A percentile compares a stretch with the other conserved stretches of the same genome.
These are phyloP conservation scores for Trypanosoma platydactyli DNA, from an alignment of 208 protist genomes.

Conservation along the genomic window DNA sequence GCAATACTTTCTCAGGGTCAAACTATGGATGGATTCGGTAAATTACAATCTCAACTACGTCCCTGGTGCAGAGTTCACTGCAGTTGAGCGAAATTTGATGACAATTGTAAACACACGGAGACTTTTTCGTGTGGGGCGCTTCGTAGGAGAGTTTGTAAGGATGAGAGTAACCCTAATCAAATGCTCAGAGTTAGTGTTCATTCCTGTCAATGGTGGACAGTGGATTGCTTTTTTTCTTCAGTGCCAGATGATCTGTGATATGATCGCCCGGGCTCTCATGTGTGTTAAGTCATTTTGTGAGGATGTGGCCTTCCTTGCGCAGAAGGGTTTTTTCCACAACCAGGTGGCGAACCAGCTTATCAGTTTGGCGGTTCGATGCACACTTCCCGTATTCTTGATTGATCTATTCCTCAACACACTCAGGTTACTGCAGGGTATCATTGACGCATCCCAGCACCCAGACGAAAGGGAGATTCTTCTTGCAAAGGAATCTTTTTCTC, in stretches of 20 bases:
- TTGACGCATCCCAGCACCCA: conserved; percentile 61
- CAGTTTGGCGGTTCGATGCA: conserved; percentile 66
- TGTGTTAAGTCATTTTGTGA: conserved; percentile 88
- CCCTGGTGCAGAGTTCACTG: conserved; percentile 73
- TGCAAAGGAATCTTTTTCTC: conserved; percentile 82
- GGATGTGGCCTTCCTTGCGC: conserved; percentile 83
- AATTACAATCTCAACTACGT: conserved; percentile 78
- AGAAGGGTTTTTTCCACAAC: conserved; percentile 90
- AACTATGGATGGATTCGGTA: conserved; percentile 78
- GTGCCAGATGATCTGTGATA: conserved; percentile 90
- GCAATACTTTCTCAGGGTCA: conserved; percentile 85
- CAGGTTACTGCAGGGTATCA: conserved; percentile 78
- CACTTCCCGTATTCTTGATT: conserved; percentile 79
- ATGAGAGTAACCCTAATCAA: conserved; percentile 89
- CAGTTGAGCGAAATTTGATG: conserved; percentile 85
- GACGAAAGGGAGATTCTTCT: conserved; percentile 53
- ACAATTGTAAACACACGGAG: conserved; percentile 88
- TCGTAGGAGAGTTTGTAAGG: conserved; percentile 89
- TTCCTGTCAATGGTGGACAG: conserved; percentile 72
- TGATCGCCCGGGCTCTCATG: conserved; percentile 75
- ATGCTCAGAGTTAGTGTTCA: conserved; percentile 85
- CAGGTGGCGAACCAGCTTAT: conserved; percentile 82
- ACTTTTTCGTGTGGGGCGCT: conserved; percentile 86
- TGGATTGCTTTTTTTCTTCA: conserved; percentile 89
- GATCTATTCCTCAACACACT: conserved; percentile 89